Conservation (phyloP, 2,329 filamentous ascomycete genomes). For the Lachnellula arida region DNA sequence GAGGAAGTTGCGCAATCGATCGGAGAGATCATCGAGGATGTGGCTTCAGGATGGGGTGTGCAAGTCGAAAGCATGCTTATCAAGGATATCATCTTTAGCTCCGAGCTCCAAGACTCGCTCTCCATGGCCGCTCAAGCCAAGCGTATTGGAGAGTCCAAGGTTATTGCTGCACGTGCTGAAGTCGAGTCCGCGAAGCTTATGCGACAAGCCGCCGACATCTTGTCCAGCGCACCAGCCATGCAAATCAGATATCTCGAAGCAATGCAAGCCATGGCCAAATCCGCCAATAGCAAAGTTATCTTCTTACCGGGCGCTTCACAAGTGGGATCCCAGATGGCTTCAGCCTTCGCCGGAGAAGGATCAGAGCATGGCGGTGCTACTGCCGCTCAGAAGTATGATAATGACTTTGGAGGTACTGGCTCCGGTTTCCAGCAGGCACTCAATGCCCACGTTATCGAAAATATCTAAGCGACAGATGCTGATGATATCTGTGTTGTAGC, state of each 20-base stretch:
- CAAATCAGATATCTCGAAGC: slow-evolving; percentile 97
- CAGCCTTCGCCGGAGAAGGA: slow-evolving; percentile 49
- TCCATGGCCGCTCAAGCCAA: slow-evolving; percentile 99
- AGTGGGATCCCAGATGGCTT: slow-evolving; percentile 57
- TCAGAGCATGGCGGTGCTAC: slow-evolving; percentile 43
- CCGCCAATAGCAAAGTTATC: slow-evolving; percentile 81
- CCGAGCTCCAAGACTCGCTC: slow-evolving; percentile 90
- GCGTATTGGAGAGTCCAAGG: slow-evolving; percentile 96
- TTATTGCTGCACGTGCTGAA: slow-evolving; percentile 94
- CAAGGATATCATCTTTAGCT: slow-evolving; percentile 97
- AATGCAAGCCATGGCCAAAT: slow-evolving; percentile 98
- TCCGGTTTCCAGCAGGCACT: slow-evolving; percentile 72
- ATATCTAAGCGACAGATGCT: slow-evolving; percentile 55
- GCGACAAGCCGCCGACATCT: slow-evolving; percentile 88
- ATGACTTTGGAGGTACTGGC: slow-evolving; percentile 51
- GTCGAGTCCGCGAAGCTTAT: slow-evolving; percentile 94
- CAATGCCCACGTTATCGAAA: slow-evolving; percentile 77
- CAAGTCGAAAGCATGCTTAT: slow-evolving; percentile 98
- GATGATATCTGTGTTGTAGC: slow-evolving; percentile 24
- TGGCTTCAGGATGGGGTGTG: slow-evolving; percentile 89
- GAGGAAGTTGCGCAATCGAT: slow-evolving; percentile 96
- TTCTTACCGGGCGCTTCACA: slow-evolving; percentile 60
- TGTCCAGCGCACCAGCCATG: slow-evolving; percentile 91
- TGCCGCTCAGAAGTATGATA: slow-evolving; percentile 34
- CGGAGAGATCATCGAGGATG: slow-evolving; percentile 95